Base-by-base conservation (phyloP, 768 basidiomycete genomes). In the Agrocybe pediades region DNA sequence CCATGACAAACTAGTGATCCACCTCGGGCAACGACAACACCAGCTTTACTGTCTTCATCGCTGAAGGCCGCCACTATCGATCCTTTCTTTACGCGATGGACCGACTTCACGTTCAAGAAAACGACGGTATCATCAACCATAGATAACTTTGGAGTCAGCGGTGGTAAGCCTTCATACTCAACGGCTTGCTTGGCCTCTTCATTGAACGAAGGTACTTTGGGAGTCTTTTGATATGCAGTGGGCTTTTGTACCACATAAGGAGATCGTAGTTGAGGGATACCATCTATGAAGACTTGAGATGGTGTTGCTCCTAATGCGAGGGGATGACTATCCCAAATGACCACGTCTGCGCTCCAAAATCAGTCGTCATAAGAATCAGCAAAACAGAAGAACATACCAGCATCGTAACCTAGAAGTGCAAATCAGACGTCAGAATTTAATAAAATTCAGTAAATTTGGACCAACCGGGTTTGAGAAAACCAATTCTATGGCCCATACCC, bases 221-320 rank as follows among this genome's bases (percentile, higher is more conserved):
- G 88, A 6, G 67, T 46, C 6, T 62, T 60, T 56, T 83, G 81
- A 63, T 73, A 80, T 15, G 65, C 53, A 7, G 58, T 51, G 1
- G 80, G 78, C 64, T 95, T 94, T 46, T 69, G 43, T 33, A 77
- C 65, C 16, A 79, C 66, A 58, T 75, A 65, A 2, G 85, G 77
- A 2, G 69, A 62, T 25, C 72, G 61, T 2, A 90, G 62, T 64
- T 98, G 95, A 1, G 87, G 70, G 45, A 96, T 87, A 1, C 95
- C 95, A 62, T 98, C 95, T 55, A 96, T 90, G 70, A 85, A 92
- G 17, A 94, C 92, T 72, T 95, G 92, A 29, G 78, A 73, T 2
- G 92, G 93, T 0, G 91, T 92, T n/a, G 92, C 91, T 2, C 91
- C 91, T 3, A 95, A 72, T 0, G 87, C 81, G 9, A 96, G 75